Evolutionary conservation across 2,329 filamentous ascomycete genomes (phyloP).

Genomic region (Diplodia corticola): DNA sequence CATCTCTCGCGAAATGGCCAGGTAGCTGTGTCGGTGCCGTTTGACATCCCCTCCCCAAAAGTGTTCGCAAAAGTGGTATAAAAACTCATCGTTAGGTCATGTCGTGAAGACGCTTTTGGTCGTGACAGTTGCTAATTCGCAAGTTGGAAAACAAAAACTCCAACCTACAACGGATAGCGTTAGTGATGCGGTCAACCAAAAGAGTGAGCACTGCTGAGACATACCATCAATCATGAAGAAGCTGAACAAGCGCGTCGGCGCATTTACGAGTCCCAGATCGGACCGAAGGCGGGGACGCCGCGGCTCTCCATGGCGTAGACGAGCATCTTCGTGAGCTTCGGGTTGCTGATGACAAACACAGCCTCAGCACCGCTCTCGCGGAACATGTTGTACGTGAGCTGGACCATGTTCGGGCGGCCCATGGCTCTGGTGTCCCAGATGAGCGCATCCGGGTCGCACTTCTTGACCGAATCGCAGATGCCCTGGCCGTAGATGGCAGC

Average conservation of each 20-base stretch:
- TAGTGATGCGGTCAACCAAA: not conserved
- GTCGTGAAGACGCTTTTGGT: not conserved
- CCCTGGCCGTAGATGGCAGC: slow-evolving; percentile 61
- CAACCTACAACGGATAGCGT: not conserved
- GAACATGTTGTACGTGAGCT: slow-evolving; percentile 55
- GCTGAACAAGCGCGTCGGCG: not conserved
- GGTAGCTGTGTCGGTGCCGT: not conserved
- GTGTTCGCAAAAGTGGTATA: too few species aligned
- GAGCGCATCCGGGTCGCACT: slow-evolving; percentile 61
- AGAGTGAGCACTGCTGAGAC: not conserved
- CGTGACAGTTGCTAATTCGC: not conserved
- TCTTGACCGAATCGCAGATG: slow-evolving; percentile 57
- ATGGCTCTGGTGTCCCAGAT: slow-evolving; percentile 65
- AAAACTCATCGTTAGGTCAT: too few species aligned
- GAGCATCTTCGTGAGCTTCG: slow-evolving; percentile 64
- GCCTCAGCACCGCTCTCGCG: slow-evolving; percentile 59
- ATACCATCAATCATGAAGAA: not conserved
- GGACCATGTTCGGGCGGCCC: slow-evolving; percentile 63
- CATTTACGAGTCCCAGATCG: slow-evolving; percentile 68
- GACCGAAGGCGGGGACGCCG: slow-evolving; percentile 68
- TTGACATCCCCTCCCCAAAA: not conserved
- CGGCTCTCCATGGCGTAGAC: slow-evolving; percentile 68
- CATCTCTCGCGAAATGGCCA: not conserved
- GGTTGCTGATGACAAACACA: slow-evolving; percentile 72
- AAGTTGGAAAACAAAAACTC: not conserved